Conservation (phyloP, 192 early-diverging fungal species). For the Gonapodya prolifera region DNA sequence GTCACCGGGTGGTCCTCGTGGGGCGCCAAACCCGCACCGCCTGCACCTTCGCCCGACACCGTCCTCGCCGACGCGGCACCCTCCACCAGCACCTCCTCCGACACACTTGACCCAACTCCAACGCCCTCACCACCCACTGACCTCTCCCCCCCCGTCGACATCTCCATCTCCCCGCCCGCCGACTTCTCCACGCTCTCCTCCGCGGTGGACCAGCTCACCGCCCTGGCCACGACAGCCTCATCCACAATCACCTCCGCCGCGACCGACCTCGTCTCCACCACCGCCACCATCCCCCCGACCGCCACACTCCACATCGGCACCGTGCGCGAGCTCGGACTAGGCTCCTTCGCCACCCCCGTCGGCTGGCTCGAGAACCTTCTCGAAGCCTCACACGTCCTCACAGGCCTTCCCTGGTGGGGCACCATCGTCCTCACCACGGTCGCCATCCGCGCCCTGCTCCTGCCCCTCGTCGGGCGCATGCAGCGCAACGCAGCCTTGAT, state of each 20-base stretch:
- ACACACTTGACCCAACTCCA: neutral
- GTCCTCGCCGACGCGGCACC: neutral
- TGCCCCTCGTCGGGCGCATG: conserved; percentile 55
- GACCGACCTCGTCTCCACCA: neutral
- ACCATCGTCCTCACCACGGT: conserved; percentile 65
- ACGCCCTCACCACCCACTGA: neutral
- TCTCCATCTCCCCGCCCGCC: neutral
- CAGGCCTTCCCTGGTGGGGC: conserved; percentile 87
- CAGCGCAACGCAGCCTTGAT: conserved; percentile 58
- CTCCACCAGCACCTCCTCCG: too few relatives aligned
- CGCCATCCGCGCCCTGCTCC: conserved; percentile 34
- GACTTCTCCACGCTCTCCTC: neutral
- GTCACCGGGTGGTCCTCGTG: neutral
- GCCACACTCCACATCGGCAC: neutral
- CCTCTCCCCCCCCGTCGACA: neutral
- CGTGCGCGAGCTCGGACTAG: neutral
- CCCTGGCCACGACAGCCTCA: neutral
- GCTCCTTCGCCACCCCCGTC: conserved; percentile 5
- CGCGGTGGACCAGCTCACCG: neutral
- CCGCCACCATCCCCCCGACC: neutral
- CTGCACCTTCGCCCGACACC: neutral
- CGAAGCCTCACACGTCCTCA: conserved; percentile 66
- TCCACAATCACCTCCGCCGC: neutral
- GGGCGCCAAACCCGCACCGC: neutral
- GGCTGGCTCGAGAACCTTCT: conserved; percentile 15